Evolutionary conservation across 148 eudicot genomes (phyloP), one percentile per base, ranked within the genome.

Genomic region (Cornus controversa): DNA sequence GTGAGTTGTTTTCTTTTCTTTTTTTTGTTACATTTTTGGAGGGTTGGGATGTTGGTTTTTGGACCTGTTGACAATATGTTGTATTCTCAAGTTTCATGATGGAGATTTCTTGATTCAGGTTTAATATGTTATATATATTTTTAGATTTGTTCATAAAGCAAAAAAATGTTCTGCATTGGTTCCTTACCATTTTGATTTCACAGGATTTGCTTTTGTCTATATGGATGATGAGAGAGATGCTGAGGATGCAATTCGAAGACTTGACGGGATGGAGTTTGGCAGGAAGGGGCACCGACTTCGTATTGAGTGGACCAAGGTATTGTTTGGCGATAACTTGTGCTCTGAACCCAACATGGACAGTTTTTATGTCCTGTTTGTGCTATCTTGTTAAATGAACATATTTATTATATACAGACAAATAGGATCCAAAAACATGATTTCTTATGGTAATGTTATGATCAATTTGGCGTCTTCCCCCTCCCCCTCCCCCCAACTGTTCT

Each of bases 241-340:
- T 67, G 97, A 88, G 29, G 89, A 85, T 83, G 97, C 97, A 25
- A 85, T 93, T 37, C 76, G 93, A 77, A 84, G 80, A 79, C 93
- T 93, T 78, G 95, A 93, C 73, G 86, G 88, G 62, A 79, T 77
- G 34, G 94, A 92, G 76, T 92, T 92, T 87, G 97, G 97, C 67
- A 86, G 92, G 78, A 92, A 90, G 82, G 94, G 97, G 37, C 92
- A 89, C 65, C 87, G 94, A 25, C 87, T 92, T 72, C 91, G 92
- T 73, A 86, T 92, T n/a, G 97, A 92, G 84, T 90, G 97, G 97
- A 92, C 94, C n/a, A 92, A 92, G 97, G 97, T 92, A 80, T 70
- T 53, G 23, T 23, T 29, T 29, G 29, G 24, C 16, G 16, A 26
- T 31, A 28, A 34, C 0, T 34, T 37, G 66, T 36, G 36, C 26